Base-by-base conservation (phyloP, 2,329 filamentous ascomycete species). In the Botrytis pseudocinerea region DNA sequence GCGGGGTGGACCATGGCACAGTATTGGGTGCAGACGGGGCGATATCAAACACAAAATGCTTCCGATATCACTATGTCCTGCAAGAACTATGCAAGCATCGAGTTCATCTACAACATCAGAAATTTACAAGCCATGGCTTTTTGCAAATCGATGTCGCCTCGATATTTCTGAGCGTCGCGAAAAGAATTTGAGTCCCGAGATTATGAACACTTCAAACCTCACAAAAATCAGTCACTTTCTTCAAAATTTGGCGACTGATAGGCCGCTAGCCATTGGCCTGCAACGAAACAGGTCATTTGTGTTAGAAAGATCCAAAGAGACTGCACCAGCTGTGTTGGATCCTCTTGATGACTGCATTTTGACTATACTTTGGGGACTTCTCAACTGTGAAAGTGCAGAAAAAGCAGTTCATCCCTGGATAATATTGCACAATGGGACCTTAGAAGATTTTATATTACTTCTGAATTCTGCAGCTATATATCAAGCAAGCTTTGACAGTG, bases 11-110 rank as follows among this genome's bases (percentile, higher is more conserved):
- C 38, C 70, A n/a, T 75, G 74, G 74, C 42, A 70, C n/a, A 61
- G 57, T 12, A 42, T 75, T 38, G 73, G 73, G 2, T 75, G 74
- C 51, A 73, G 70, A 25, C 68, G 74, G 16, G 69, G 74, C n/a
- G 72, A 65, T 48, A 65, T 75, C 44, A 72, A 70, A 35, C 46
- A 69, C 8, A 66, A 60, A 59, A 75, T 75, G 64, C n/a, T 62
- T n/a, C 64, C 64, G 28, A 28, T 75, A 20, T n/a, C 32, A 5
- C 64, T 74, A 20, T 75, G 74, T 60, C 38, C 28, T 10, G 46
- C 20, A 20, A 44, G 20, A 46, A 51, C 16, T 4, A 14, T 42
- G 4, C 12, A 16, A 54, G 28, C 51, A 7, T 25, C 22, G n/a
- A 16, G 7, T 20, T 18, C 38, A 57, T 59, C 51, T 20, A 25